A percentile compares a stretch with the other conserved stretches of the same genome.
These are phyloP conservation scores for Xylariaceae sp. DNA, from an alignment of 2,329 filamentous ascomycete species.

Conservation along the genomic window DNA sequence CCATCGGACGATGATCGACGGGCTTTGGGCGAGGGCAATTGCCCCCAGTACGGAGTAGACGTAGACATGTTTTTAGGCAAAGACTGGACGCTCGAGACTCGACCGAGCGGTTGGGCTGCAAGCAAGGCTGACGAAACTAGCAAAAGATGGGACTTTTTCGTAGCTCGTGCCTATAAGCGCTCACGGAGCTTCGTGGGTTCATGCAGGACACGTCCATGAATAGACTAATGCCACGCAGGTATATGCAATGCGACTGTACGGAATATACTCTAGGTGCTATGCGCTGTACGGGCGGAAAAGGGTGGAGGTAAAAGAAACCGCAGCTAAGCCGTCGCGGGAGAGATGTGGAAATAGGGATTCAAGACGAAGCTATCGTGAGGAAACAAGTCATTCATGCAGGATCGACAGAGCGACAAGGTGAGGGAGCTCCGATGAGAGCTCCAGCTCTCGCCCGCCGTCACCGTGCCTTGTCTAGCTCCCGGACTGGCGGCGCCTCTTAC, in stretches of 20 bases:
- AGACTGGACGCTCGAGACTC: background rate
- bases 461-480: background rate
- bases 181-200: slow-evolving; percentile 9
- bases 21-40: slow-evolving; percentile 51
- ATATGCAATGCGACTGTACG: slow-evolving; percentile 27
- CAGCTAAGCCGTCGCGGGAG: background rate
- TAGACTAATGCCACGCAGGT: slow-evolving; percentile 46
- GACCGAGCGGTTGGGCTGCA: slow-evolving; percentile 23
- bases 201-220: slow-evolving; percentile 26
- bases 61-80: slow-evolving; percentile 5
- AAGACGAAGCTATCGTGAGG: background rate
- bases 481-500: background rate
- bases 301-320: background rate
- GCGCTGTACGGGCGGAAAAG: slow-evolving; percentile 2
- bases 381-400: background rate
- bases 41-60: slow-evolving; percentile 56
- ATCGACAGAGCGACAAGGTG: slow-evolving; percentile 7
- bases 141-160: slow-evolving; percentile 18
- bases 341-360: background rate
- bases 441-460: background rate
- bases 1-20: slow-evolving; percentile 39
- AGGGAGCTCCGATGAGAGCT: slow-evolving; percentile 11
- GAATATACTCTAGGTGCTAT: slow-evolving; percentile 5
- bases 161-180: slow-evolving; percentile 12
- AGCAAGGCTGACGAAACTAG: slow-evolving; percentile 23